phyloP scores from a whole-genome alignment of 257 asterid genomes.

The Apocynum venetum region DNA sequence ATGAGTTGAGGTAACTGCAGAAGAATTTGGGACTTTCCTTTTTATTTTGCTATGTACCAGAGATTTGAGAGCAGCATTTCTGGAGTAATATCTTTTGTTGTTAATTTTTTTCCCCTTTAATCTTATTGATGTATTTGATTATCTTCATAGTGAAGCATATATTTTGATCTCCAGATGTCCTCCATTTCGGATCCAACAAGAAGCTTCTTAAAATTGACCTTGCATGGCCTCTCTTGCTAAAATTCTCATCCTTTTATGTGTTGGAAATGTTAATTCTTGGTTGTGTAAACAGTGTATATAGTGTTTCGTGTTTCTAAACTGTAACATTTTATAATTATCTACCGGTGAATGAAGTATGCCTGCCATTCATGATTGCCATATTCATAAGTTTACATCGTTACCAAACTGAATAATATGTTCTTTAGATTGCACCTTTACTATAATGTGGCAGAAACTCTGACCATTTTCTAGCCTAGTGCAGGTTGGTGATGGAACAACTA shows the following conservation, averaged over 20 bases:
- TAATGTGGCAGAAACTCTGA: neutral
- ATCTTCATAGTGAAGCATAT: neutral
- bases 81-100: neutral
- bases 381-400: neutral
- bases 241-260: neutral
- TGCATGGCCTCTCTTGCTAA: neutral
- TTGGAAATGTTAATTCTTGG: neutral
- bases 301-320: neutral
- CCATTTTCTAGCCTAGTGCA: slow-evolving; percentile 28
- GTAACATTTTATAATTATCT: neutral
- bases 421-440: neutral
- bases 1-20: neutral
- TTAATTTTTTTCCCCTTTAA: neutral
- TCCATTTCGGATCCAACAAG: neutral
- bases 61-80: neutral
- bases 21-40: neutral
- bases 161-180: neutral
- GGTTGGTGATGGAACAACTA: slow-evolving; percentile 99
- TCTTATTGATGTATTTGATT: neutral
- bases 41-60: neutral
- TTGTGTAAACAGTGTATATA: neutral
- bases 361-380: neutral
- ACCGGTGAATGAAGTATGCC: neutral
- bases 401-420: neutral
- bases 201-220: neutral